These are phyloP conservation scores for Fusarium chlamydosporum DNA, from an alignment of 2,329 filamentous ascomycete genomes.

Conservation along the genomic window DNA sequence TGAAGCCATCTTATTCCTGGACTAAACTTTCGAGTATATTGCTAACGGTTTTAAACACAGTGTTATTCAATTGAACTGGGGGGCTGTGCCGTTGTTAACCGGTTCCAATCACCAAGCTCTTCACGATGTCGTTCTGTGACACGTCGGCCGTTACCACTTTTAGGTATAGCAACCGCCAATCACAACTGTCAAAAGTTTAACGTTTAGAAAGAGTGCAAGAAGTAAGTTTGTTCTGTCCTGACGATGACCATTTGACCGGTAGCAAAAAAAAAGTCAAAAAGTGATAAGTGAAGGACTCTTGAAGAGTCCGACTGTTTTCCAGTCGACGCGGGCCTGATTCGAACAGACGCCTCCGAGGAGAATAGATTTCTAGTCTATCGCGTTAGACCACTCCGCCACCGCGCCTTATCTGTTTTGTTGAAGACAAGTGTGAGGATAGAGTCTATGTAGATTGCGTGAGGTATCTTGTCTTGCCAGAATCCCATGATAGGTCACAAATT, in stretches of 20 bases:
- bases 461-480: not conserved
- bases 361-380: slow-evolving; percentile 18
- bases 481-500: not conserved
- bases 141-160: not conserved
- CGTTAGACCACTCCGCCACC: slow-evolving; percentile 16
- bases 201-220: too few relatives aligned
- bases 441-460: accelerated
- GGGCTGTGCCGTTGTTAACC: not conserved
- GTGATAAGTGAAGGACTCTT: slow-evolving; percentile 5
- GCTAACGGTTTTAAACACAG: not conserved
- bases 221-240: too few relatives aligned
- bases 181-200: not conserved
- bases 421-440: not conserved
- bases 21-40: too few relatives aligned
- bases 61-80: not conserved
- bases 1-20: too few relatives aligned
- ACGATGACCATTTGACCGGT: too few relatives aligned
- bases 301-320: slow-evolving; percentile 7
- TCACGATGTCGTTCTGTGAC: too few relatives aligned
- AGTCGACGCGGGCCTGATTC: slow-evolving; percentile 16
- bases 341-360: slow-evolving; percentile 14
- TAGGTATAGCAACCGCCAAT: not conserved
- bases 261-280: not conserved
- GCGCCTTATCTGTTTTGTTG: slow-evolving; percentile 4
- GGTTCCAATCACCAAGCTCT: not conserved